These are phyloP conservation scores for Metahyphopichia silvanorum DNA, from an alignment of 805 yeast genomes.

Conservation along the genomic window DNA sequence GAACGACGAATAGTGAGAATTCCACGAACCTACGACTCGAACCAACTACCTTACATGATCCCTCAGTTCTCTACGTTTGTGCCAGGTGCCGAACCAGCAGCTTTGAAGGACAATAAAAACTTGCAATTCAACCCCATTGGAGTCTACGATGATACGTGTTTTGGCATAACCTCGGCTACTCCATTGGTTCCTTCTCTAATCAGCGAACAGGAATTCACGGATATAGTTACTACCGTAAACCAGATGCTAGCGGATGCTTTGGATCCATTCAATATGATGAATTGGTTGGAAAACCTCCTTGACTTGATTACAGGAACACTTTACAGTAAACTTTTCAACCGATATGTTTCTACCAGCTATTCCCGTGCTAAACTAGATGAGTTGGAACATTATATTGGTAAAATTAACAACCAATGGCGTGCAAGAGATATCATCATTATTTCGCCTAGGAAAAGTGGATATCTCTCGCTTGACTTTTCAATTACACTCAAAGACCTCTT, in stretches of 20 bases:
- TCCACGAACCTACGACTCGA: conserved; percentile 47
- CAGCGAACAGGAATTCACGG: conserved; percentile 31
- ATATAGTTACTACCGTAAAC: conserved; percentile 47
- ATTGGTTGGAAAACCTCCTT: conserved; percentile 35
- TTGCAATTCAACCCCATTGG: conserved; percentile 36
- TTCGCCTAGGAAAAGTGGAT: conserved; percentile 52
- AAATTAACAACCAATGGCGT: conserved; percentile 7
- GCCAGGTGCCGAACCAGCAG: conserved; percentile 69
- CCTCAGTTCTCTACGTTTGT: conserved; percentile 54
- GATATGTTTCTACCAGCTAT: conserved; percentile 11
- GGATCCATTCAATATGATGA: conserved; percentile 23
- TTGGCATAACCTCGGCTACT: conserved; percentile 52
- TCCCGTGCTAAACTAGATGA: conserved; percentile 28
- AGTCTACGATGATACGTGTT: conserved; percentile 36
- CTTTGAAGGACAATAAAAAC: conserved; percentile 24
- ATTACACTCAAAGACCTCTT: conserved; percentile 27
- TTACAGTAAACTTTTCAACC: conserved; percentile 19
- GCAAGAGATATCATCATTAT: conserved; percentile 36
- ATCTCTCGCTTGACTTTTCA: conserved; percentile 55
- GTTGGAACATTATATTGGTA: conserved; percentile 43
- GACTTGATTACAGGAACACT: conserved; percentile 39
- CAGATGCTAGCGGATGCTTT: conserved; percentile 35
- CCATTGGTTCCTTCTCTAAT: conserved; percentile 34
- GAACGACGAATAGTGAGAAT: conserved; percentile 67
- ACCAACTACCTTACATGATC: conserved; percentile 28